phyloP scores from a whole-genome alignment of 495 filamentous ascomycete genomes.

The Penicillium taxi region DNA sequence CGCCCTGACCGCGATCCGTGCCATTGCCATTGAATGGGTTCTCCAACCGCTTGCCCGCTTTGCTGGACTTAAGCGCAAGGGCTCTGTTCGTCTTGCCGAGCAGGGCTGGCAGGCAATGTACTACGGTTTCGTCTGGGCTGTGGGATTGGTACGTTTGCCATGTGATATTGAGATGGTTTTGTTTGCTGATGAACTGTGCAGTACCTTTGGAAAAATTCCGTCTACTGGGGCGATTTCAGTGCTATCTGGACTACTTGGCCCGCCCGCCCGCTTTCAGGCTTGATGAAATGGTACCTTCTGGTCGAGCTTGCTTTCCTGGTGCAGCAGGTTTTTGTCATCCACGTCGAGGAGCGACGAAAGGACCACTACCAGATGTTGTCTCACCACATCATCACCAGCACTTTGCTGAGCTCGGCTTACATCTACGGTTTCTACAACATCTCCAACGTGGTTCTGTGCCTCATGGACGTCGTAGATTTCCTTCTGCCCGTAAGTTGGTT shows the following conservation, averaged over 20 bases:
- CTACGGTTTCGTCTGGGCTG: conserved; percentile 65
- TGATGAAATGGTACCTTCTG: conserved; percentile 86
- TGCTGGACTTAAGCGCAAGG: conserved; percentile 65
- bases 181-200: conserved; percentile 22
- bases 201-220: conserved; percentile 73
- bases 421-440: conserved; percentile 76
- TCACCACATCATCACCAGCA: conserved; percentile 85
- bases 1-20: conserved; percentile 77
- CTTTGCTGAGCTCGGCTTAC: conserved; percentile 71
- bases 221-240: conserved; percentile 67
- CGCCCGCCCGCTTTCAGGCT: conserved; percentile 56
- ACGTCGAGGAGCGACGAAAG: conserved; percentile 89
- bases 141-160: conserved; percentile 66
- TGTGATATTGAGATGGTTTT: not conserved
- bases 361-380: conserved; percentile 94
- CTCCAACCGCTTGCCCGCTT: conserved; percentile 64
- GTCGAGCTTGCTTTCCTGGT: conserved; percentile 89
- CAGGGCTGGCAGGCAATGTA: conserved; percentile 87
- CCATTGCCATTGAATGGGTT: conserved; percentile 78
- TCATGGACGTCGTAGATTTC: conserved; percentile 93
- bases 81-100: conserved; percentile 73
- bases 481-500: conserved; percentile 65
- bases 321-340: conserved; percentile 88
- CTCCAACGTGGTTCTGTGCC: conserved; percentile 77
- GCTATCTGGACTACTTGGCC: conserved; percentile 84